Conservation (phyloP, 139 green algal species). For the Volvox reticuliferus region DNA sequence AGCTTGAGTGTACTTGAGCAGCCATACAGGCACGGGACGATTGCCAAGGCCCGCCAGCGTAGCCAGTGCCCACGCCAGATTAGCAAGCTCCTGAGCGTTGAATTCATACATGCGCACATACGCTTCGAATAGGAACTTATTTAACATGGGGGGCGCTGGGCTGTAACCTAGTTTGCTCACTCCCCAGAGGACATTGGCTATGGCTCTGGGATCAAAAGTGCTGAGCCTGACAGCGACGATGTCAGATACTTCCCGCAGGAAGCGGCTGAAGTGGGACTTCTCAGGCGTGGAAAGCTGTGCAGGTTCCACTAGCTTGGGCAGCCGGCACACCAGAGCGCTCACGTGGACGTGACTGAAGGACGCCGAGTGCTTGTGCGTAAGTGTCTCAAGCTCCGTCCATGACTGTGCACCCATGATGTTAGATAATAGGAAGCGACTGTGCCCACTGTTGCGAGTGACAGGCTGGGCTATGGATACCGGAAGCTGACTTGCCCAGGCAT, state of each 20-base stretch:
- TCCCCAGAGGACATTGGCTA: conserved; percentile 60
- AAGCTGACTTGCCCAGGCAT: not conserved
- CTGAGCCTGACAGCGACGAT: conserved; percentile 27
- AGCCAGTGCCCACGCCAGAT: conserved; percentile 52
- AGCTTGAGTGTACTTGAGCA: not conserved
- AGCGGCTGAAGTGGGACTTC: not conserved
- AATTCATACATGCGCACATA: conserved; percentile 46
- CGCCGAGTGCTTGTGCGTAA: not conserved
- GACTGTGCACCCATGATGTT: conserved; percentile 18
- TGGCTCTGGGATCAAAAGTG: conserved; percentile 29
- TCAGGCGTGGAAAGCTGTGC: not conserved
- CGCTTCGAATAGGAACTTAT: conserved; percentile 48
- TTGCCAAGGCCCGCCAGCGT: conserved; percentile 19
- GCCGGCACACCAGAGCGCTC: conserved; percentile 39
- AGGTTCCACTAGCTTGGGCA: conserved; percentile 43
- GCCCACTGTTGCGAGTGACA: not conserved
- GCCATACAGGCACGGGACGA: conserved; percentile 27
- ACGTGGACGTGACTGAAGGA: conserved; percentile 51
- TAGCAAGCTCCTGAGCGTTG: conserved; percentile 57
- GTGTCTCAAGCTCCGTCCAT: conserved; percentile 34
- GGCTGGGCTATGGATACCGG: not conserved
- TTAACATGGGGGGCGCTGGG: conserved; percentile 37
- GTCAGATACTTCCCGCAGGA: conserved; percentile 40
- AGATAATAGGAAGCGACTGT: not conserved
- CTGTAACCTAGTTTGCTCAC: conserved; percentile 55